phyloP scores from a whole-genome alignment of 1,139 yeast genomes.

The Candida tropicalis region DNA sequence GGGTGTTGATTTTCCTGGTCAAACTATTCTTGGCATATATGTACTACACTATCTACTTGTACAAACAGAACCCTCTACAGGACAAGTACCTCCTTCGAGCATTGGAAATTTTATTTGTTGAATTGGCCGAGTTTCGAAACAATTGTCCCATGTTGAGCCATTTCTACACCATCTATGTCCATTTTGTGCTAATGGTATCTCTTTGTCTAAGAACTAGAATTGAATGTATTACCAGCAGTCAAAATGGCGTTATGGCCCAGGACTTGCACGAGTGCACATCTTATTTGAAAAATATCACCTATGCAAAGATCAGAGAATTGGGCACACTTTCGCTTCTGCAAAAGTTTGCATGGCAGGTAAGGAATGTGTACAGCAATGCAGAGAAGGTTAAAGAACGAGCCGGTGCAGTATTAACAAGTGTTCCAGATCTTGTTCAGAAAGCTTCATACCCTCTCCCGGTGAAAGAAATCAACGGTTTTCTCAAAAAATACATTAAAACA shows the following conservation, averaged over 20 bases:
- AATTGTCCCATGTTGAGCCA: constrained; percentile 16
- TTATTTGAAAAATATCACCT: background rate
- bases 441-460: constrained; percentile 6
- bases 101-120: constrained; percentile 21
- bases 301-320: constrained; percentile 1
- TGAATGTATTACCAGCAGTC: constrained; percentile 9
- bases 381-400: constrained; percentile 6
- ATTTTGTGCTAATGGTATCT: constrained; percentile 12
- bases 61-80: constrained; percentile 19
- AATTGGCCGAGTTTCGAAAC: constrained; percentile 21
- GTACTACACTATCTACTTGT: constrained; percentile 24
- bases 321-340: background rate
- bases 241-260: no score
- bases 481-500: background rate
- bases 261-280: background rate
- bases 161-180: constrained; percentile 16
- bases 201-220: constrained; percentile 11
- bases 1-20: constrained; percentile 11
- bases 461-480: constrained; percentile 4
- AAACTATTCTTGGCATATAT: constrained; percentile 24
- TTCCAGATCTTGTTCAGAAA: constrained; percentile 2
- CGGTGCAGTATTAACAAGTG: background rate
- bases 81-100: constrained; percentile 30
- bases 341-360: constrained; percentile 10
- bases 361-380: constrained; percentile 9